Base-by-base conservation (phyloP, 2,329 filamentous ascomycete genomes). In the Colletotrichum caudatum region DNA sequence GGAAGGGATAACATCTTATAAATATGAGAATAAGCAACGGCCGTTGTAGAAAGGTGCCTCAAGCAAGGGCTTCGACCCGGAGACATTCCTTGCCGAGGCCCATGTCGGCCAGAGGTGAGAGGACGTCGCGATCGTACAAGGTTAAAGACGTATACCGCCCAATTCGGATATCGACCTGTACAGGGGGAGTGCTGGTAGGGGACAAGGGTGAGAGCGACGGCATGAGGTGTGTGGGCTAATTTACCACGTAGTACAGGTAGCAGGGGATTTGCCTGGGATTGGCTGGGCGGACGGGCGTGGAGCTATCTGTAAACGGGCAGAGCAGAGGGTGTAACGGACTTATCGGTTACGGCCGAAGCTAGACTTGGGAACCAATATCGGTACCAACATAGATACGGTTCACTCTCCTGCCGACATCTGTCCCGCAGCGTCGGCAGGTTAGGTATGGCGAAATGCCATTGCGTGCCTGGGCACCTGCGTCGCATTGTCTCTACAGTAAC, bases 51-150 rank as follows among this genome's bases (percentile, higher is more conserved):
- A 20, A 53, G 29, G 5, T 39, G 23, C 59, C 53, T 71, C 56
- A 48, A 66, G 35, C 63, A 73, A 61, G 71, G 68, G 63, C 51
- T 41, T 29, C n/a, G 29, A 53, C 44, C 59, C 53, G 46, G 37
- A 53, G 58, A 68, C 39, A 33, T 35, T 58, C 12, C 60, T 35
- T 63, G n/a, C 44, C 54, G 46, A 68, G 58, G 64, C 37, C 51
- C 58, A 71, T 35, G 64, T 51, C 50, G 46, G 20, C n/a, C 51
- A 44, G 12, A 62, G 56, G n/a, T 48, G 18, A 37, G 9, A 46
- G 50, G n/a, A 56, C 39, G 37, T 67, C 14, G 48, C 54, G 46
- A 54, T 73, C 26, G 64, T 9, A 46, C 68, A 71, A 64, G 53
- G 59, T 29, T 56, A 23, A 41, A 37, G 37, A 63, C 29, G 64